Evolutionary conservation across 2,329 filamentous ascomycete species (phyloP).

Genomic region (Xylogone sp.): DNA sequence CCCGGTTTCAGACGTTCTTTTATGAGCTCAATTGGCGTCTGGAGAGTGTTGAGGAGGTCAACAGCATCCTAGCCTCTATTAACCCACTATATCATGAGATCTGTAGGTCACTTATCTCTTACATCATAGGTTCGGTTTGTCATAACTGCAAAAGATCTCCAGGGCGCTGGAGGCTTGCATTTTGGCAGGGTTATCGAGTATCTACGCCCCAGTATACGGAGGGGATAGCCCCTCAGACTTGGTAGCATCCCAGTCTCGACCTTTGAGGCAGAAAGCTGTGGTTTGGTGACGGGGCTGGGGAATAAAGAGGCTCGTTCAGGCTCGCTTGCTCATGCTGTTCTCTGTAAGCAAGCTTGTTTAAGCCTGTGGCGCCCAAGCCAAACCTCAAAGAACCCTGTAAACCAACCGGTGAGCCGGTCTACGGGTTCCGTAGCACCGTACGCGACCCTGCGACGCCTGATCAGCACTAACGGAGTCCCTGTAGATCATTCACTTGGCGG

Average conservation of each 20-base stretch:
- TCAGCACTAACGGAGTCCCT: no score
- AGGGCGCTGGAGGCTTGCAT: neutral
- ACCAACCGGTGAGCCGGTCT: no score
- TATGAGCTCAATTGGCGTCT: constrained; percentile 80
- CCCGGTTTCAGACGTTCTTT: constrained; percentile 75
- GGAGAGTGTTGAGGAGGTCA: constrained; percentile 79
- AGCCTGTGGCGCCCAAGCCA: no score
- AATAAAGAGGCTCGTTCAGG: neutral
- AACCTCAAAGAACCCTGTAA: no score
- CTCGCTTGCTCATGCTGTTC: neutral
- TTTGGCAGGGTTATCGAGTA: neutral
- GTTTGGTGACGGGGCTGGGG: neutral
- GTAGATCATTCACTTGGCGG: no score
- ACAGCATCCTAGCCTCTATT: constrained; percentile 71
- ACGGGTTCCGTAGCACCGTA: no score
- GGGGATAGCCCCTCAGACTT: neutral
- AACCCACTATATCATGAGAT: neutral
- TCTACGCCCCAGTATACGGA: neutral
- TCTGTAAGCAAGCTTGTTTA: no score
- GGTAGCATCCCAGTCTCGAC: neutral
- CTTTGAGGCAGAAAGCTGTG: neutral
- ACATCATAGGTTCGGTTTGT: neutral
- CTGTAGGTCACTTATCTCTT: neutral
- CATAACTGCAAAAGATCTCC: neutral
- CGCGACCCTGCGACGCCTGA: no score